Base-by-base conservation (phyloP, 1,139 yeast species). In the Candida sanyaensis region DNA sequence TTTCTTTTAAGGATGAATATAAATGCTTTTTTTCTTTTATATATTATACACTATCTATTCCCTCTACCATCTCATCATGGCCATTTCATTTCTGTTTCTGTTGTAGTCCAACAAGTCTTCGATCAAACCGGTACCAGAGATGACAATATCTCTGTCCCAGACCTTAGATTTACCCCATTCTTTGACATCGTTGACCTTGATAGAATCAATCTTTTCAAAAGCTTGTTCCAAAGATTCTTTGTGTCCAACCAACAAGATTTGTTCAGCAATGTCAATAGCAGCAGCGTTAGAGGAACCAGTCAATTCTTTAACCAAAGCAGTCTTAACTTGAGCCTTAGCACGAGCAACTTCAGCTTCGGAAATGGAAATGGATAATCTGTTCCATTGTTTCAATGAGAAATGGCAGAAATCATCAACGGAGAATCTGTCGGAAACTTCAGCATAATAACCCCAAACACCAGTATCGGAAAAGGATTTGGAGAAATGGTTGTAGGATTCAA, bases 71-170 rank as follows among this genome's bases (percentile, higher is more conserved):
- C 95, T 86, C 85, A 86, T 77, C 88, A 85, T 81, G 64, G 93
- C 81, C 91, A 88, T 87, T 65, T 85, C 91, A 72, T 84, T 85
- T 84, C 95, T 86, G 71, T 83, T 74, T 83, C 93, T 85, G 81
- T 77, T 78, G 83, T 87, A 87, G 69, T 87, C 96, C 65, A 87
- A 75, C 71, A 87, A 77, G 58, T 77, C 89, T 78, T 87, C 96
- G 73, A 85, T 86, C 75, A 84, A 88, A 69, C 96, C 96, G 55
- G 88, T 81, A 70, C 88, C 93, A 50, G 92, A 79, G 63, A 87
- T 75, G 60, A 88, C 95, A 63, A 87, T 77, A 69, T 87, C 96
- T 77, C 83, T 87, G 72, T 87, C 95, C 89, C 90, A 87, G 66
- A 87, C 77, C 69, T 81, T 75, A 56, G 77, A 77, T 64, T 80